Percentiles rank a stretch among this genome's conserved stretches.
Conservation (phyloP, 2,329 filamentous ascomycete species). For the Talaromyces sp. region DNA sequence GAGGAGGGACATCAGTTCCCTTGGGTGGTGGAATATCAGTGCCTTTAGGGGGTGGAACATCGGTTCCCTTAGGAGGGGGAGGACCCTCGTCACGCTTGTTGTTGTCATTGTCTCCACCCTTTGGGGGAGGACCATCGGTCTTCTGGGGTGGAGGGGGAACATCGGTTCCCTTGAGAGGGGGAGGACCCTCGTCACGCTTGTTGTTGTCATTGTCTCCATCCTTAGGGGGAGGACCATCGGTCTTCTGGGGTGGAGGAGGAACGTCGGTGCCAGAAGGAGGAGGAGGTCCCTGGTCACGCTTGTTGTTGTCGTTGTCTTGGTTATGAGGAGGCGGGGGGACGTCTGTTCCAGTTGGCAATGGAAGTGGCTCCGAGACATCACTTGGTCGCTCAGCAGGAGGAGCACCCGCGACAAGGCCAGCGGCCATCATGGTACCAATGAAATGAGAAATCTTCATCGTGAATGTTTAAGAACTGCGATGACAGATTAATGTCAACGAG, state of each 20-base stretch:
- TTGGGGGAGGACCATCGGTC: not conserved
- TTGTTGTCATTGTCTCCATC: not conserved
- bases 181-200: not conserved
- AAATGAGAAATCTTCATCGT: slow-evolving; percentile 10
- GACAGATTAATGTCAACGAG: not conserved
- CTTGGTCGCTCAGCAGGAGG: slow-evolving; percentile 6
- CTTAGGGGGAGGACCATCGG: not conserved
- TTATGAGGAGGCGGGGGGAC: not conserved
- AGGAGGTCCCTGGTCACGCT: not conserved
- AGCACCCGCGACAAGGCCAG: slow-evolving; percentile 10
- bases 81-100: not conserved
- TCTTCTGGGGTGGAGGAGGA: not conserved
- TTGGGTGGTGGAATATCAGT: not conserved
- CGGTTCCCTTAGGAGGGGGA: slow-evolving; percentile 1
- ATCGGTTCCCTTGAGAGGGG: not conserved
- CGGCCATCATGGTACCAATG: slow-evolving; percentile 10
- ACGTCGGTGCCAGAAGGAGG: not conserved
- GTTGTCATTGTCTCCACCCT: not conserved
- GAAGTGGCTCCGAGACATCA: slow-evolving; percentile 1
- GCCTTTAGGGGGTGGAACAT: not conserved
- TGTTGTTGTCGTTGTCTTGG: not conserved
- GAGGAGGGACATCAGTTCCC: slow-evolving; percentile 1
- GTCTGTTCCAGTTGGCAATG: slow-evolving; percentile 1
- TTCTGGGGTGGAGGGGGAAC: slow-evolving; percentile 1
- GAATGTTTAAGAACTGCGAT: not conserved